Evolutionary conservation across 768 basidiomycete genomes (phyloP), one percentile per base, ranked within the genome.

Genomic region (Panaeolus cyanescens): DNA sequence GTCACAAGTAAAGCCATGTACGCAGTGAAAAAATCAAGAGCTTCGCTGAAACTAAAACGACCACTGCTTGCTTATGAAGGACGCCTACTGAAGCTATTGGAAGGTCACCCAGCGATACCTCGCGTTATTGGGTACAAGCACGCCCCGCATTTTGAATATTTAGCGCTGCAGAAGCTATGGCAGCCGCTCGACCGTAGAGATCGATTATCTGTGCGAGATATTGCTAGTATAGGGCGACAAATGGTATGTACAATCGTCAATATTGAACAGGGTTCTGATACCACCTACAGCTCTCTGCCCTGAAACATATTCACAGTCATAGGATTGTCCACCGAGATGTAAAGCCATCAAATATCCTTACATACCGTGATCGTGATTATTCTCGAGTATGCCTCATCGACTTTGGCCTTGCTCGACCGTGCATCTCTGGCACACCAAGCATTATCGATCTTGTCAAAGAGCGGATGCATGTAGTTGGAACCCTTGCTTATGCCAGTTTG

Each of bases 241-340:
- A 74, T 71, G 31, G 71, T 68, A 25, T 53, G 65, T 59, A 61
- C 58, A 22, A 31, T 75, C 32, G 56, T 66, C n/a, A 45, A 61
- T 50, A 72, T 74, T 62, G 61, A 62, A 54, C 69, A 71, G 65
- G 55, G 69, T 65, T 45, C 50, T 30, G 57, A 59, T 42, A 40
- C 31, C 34, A 54, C 58, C 20, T 55, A 19, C 57, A 72, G 71
- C 68, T 73, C 55, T 63, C 67, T 10, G 71, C 67, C 17, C 61
- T 76, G 54, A 57, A 74, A 32, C 73, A 74, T 61, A 64, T 77
- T n/a, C 74, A 75, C 64, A 54, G 40, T 33, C 65, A 64, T 39
- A 68, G 68, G n/a, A 70, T 77, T 15, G 67, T 75, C 30, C 76
- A 78, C 65, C 70, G 77, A 30, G 76, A 77, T 59, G 72, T 79